Base-by-base conservation (phyloP, 371 early-diverging fungal species). In the Mucor velutinosus region DNA sequence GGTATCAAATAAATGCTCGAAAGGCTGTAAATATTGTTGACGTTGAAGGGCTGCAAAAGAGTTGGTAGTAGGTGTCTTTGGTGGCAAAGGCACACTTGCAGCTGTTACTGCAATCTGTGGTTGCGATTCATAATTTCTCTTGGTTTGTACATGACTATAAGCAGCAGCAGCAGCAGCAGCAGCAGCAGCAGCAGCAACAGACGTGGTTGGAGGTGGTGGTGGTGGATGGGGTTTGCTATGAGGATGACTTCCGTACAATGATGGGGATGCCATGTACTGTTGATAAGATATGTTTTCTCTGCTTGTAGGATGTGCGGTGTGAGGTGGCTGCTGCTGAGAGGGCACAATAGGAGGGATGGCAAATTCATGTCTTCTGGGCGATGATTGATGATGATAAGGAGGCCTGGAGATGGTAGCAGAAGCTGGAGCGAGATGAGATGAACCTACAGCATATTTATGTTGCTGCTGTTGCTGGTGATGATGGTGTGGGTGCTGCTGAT, bases 1-100 rank as follows among this genome's bases (percentile, higher is more conserved):
- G 1, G 86, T 85, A 61, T 89, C 89, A 70, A 86, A 88, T 14
- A 88, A 63, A 65, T 84, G 83, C 30, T 87, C 84, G 65, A 88
- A 84, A 0, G 87, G 86, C 60, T 89, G 87, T 51, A 84, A 69
- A 60, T 83, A 87, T 49, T 79, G 79, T 43, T 77, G 80, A 41
- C 76, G 82, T 55, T 77, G 78, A 65, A 74, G 59, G 7, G 76
- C 69, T 17, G 76, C 66, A 70, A 72, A 76, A 3, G 78, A 76
- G 12, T 69, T 68, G 1, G 78, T 71, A 11, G 78, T 72, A 12
- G 79, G 77, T 37, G 82, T 76, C 19, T 74, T 67, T 3, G 75
- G 75, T 6, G 75, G 75, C 19, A 71, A 53, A 23, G 71, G 71
- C 0, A 67, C 67, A 39, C 49, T 67, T 12, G 71, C 67, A 3